These are phyloP conservation scores for Nevesoporus exiguus DNA, from an alignment of 768 basidiomycete genomes.

Conservation along the genomic window DNA sequence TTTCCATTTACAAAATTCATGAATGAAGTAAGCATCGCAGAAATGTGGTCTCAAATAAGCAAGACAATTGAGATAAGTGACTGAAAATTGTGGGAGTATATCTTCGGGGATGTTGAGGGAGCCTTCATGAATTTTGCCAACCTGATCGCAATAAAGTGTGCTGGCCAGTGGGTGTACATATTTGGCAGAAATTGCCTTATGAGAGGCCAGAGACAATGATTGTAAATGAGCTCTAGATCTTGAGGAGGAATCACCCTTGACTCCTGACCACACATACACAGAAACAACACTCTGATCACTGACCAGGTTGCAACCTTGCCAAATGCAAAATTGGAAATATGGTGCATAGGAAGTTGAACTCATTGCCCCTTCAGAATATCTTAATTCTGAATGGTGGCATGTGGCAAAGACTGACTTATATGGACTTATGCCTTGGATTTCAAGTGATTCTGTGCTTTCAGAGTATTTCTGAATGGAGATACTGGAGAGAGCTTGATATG, in stretches of 20 bases:
- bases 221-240: background rate
- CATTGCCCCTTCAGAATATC: background rate
- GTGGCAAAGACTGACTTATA: background rate
- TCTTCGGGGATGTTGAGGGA: background rate
- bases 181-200: background rate
- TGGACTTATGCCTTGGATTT: background rate
- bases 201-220: background rate
- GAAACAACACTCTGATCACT: background rate
- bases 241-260: background rate
- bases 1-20: background rate
- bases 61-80: background rate
- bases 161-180: background rate
- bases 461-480: background rate
- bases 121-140: background rate
- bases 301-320: background rate
- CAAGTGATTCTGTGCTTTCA: background rate
- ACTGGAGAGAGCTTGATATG: background rate
- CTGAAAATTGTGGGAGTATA: background rate
- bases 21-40: background rate
- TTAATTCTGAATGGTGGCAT: no score
- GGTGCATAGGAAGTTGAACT: background rate
- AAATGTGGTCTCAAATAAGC: background rate
- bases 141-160: background rate
- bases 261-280: background rate
- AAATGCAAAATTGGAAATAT: background rate